Base-by-base conservation (phyloP, 257 asterid genomes). In the Leptodermis oblonga region DNA sequence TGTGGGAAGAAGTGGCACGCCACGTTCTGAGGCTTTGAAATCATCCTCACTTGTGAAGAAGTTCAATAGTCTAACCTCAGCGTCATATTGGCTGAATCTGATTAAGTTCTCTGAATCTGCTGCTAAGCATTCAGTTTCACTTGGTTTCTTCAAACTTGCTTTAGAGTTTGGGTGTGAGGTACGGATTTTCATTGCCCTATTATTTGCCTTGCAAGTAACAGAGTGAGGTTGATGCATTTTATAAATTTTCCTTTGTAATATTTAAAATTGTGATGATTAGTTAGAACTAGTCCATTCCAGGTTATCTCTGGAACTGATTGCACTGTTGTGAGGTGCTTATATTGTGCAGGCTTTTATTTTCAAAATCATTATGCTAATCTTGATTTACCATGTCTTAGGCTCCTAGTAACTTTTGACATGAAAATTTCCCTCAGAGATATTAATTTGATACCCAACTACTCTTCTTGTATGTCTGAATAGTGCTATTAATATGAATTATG, bases 161-260 rank as follows among this genome's bases (percentile, higher is more conserved):
- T 58, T 87, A 65, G 96, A 90, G 78, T 88, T 95, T 73, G 91
- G 90, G 31, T 90, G 96, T 58, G 96, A 90, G 96, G 98, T 90
- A 86, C 30, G 55, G 26, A 31, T 30, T 41, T 48, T 28, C 20
- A 49, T 15, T 41, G 23, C 23, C n/a, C 11, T 55, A n/a, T 64
- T 1, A 33, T 1, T 37, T 26, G 9, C 5, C 2, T 41, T 37
- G 70, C 45, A 23, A 14, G 8, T 61, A 11, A 30, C 49, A 67
- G 11, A 60, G 65, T 2, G 23, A 20, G 62, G 20, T 26, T 15
- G 46, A 14, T 11, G 18, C 7, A 51, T 17, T 6, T 13, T 15
- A 15, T 4, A 20, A 15, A 46, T 42, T 42, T 42, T 1, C 28
- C 11, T 22, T 22, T 18, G 58, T 22, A 20, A 8, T 4, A 52